Base-by-base conservation (phyloP, 768 basidiomycete genomes). In the Mycena galericulata region DNA sequence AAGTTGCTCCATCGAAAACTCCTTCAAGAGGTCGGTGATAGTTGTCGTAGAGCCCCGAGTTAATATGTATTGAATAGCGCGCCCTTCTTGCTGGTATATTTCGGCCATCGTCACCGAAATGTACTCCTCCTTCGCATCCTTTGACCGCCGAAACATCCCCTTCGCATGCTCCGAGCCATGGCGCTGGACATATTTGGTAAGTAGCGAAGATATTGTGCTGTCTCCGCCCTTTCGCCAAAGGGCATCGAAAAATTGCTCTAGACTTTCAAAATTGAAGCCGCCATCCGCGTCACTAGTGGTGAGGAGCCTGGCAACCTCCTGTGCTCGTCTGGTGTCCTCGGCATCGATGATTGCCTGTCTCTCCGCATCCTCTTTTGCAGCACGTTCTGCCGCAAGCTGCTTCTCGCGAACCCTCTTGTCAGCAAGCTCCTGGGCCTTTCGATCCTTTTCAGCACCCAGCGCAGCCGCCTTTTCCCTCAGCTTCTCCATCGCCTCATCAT, bases 151-250 rank as follows among this genome's bases (percentile, higher is more conserved):
- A 41, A 68, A 68, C 66, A 68, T 68, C 3, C 15, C 24, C 30
- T 18, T 29, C 4, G 60, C 66, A 49, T 68, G 66, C 43, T n/a
- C 51, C 9, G 18, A n/a, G 2, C 66, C 66, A 22, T 61, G 59
- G 22, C 20, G 3, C 26, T 45, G 1, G 17, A 68, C 53, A 34
- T 68, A 62, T 7, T 56, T 29, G 5, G 41, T 45, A 4, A 65
- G 30, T 11, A 14, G 6, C 2, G 63, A 65, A 12, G 38, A 43
- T 15, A 43, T 47, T 7, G 6, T 15, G 10, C 14, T 34, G n/a
- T 65, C 63, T 15, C 63, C 63, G n/a, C 63, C 63, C 29, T 24
- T 40, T 3, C 59, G 67, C 53, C 53, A 63, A n/a, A 68, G 20
- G 1, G 67, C 60, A 3, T 40, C 20, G 61, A 68, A 68, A 55